These are phyloP conservation scores for Aspergillus mulundensis DNA, from an alignment of 495 filamentous ascomycete species.

Conservation along the genomic window DNA sequence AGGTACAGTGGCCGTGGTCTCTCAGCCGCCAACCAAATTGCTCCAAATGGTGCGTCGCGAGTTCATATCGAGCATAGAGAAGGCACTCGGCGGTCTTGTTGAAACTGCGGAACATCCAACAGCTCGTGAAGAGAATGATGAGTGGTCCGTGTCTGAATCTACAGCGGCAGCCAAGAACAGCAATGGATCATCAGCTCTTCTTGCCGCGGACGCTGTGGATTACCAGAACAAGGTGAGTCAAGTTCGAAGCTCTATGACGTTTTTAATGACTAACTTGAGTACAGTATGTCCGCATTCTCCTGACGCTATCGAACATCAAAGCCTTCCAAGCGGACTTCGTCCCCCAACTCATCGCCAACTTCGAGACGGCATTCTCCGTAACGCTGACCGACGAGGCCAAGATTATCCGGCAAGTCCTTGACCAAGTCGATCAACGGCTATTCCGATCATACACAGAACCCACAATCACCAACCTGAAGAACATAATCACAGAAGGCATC, in stretches of 20 bases:
- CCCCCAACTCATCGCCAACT: slow-evolving; percentile 76
- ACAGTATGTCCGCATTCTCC: slow-evolving; percentile 84
- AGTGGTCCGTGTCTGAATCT: slow-evolving; percentile 35
- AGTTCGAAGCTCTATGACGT: background rate
- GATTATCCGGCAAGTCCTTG: slow-evolving; percentile 81
- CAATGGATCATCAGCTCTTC: slow-evolving; percentile 32
- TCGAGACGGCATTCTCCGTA: slow-evolving; percentile 84
- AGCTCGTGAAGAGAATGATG: slow-evolving; percentile 57
- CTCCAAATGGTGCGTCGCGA: slow-evolving; percentile 79
- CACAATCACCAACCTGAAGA: slow-evolving; percentile 55
- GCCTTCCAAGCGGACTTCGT: slow-evolving; percentile 71
- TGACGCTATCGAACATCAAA: slow-evolving; percentile 88
- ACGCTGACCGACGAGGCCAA: slow-evolving; percentile 88
- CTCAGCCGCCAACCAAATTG: slow-evolving; percentile 76
- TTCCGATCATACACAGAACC: slow-evolving; percentile 88
- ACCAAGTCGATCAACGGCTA: slow-evolving; percentile 80
- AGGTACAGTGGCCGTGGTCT: slow-evolving; percentile 67
- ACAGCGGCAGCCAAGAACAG: slow-evolving; percentile 24
- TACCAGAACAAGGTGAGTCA: slow-evolving; percentile 64
- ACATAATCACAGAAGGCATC: slow-evolving; percentile 68
- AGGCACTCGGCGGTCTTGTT: slow-evolving; percentile 86
- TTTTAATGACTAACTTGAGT: slow-evolving; percentile 15
- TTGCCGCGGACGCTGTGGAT: slow-evolving; percentile 57
- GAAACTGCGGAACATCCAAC: slow-evolving; percentile 82
- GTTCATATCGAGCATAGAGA: slow-evolving; percentile 89